Conservation (phyloP, 2,329 filamentous ascomycete genomes). For the Fusarium lateritium region DNA sequence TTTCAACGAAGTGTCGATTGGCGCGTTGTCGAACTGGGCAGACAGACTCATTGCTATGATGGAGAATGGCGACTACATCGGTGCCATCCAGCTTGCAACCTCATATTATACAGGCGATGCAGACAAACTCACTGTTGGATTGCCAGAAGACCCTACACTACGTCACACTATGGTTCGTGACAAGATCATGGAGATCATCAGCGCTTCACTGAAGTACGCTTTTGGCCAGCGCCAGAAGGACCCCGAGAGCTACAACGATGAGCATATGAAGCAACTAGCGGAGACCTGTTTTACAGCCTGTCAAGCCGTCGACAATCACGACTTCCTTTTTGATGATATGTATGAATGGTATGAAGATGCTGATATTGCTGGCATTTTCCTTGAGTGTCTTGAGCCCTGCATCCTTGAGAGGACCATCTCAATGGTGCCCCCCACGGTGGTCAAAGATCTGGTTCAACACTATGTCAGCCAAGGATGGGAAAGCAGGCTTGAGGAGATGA, state of each 20-base stretch:
- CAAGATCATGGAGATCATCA: constrained; percentile 93
- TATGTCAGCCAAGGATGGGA: constrained; percentile 84
- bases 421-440: constrained; percentile 82
- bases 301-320: constrained; percentile 80
- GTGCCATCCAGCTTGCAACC: constrained; percentile 89
- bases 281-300: constrained; percentile 89
- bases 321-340: constrained; percentile 91
- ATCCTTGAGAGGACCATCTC: constrained; percentile 84
- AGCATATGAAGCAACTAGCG: constrained; percentile 82
- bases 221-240: constrained; percentile 77
- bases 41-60: constrained; percentile 93
- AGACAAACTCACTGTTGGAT: constrained; percentile 93
- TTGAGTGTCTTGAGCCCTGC: constrained; percentile 90
- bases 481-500: constrained; percentile 88
- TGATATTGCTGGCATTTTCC: constrained; percentile 80
- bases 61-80: constrained; percentile 96
- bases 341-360: constrained; percentile 92
- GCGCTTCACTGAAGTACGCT: constrained; percentile 89
- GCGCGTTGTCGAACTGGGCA: constrained; percentile 96
- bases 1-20: constrained; percentile 93
- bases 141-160: constrained; percentile 84
- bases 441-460: constrained; percentile 88
- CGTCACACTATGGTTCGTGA: constrained; percentile 88
- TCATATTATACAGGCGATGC: constrained; percentile 92
- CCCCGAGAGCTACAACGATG: constrained; percentile 62